Percentiles rank a stretch among this genome's conserved stretches.
These are phyloP conservation scores for Cystofilobasidium ferigula DNA, from an alignment of 768 basidiomycete species.

Conservation along the genomic window DNA sequence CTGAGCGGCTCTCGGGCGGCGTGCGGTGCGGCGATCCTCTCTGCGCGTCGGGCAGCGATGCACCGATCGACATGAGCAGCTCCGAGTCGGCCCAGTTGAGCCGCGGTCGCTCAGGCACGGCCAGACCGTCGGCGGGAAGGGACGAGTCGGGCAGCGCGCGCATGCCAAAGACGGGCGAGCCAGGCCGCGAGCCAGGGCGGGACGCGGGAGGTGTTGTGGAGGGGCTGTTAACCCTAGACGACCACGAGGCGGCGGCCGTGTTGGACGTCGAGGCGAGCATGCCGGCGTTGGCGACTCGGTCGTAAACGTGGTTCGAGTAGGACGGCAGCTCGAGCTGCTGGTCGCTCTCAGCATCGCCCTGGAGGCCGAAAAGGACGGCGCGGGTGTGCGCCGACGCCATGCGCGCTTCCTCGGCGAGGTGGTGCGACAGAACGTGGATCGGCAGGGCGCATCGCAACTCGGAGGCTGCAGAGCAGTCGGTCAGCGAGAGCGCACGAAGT, in stretches of 20 bases:
- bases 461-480: slow-evolving; percentile 42
- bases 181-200: slow-evolving; percentile 30
- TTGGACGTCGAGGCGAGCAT: slow-evolving; percentile 18
- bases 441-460: slow-evolving; percentile 92
- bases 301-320: slow-evolving; percentile 78
- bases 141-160: slow-evolving; percentile 19
- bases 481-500: neutral
- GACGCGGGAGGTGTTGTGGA: slow-evolving; percentile 32
- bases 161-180: slow-evolving; percentile 27
- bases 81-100: slow-evolving; percentile 75
- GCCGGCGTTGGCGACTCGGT: slow-evolving; percentile 53
- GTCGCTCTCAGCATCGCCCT: slow-evolving; percentile 36
- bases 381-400: slow-evolving; percentile 62
- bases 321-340: slow-evolving; percentile 71
- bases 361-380: slow-evolving; percentile 52
- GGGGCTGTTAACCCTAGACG: slow-evolving; percentile 13
- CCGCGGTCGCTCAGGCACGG: slow-evolving; percentile 34
- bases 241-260: slow-evolving; percentile 19
- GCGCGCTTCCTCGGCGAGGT: slow-evolving; percentile 63
- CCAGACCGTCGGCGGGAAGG: slow-evolving; percentile 23
- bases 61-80: slow-evolving; percentile 55
- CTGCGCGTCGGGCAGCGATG: slow-evolving; percentile 1
- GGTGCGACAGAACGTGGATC: slow-evolving; percentile 64
- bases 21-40: slow-evolving; percentile 33
- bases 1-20: slow-evolving; percentile 35